Evolutionary conservation across 768 basidiomycete genomes (phyloP).

Genomic region (Xerocomellus intermedius): DNA sequence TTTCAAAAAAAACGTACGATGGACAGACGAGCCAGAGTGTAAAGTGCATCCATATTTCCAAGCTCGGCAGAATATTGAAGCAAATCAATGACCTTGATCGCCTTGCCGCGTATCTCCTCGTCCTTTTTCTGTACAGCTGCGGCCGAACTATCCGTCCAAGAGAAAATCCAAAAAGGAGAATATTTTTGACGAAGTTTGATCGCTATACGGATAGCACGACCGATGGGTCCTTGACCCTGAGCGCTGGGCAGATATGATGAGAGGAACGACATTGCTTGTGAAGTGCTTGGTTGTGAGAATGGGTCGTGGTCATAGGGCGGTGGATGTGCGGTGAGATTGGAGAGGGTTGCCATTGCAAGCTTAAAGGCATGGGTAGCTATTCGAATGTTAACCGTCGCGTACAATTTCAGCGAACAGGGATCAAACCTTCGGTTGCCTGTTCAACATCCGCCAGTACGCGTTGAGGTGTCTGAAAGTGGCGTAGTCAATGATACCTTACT

Average conservation of each 20-base stretch:
- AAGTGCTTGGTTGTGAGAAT: constrained; percentile 34
- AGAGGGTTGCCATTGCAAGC: constrained; percentile 67
- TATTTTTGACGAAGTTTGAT: constrained; percentile 62
- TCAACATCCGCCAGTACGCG: constrained; percentile 32
- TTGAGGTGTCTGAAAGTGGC: constrained; percentile 12
- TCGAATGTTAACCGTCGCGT: constrained; percentile 1
- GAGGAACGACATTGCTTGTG: constrained; percentile 49
- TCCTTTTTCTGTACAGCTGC: constrained; percentile 51
- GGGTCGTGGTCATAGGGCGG: constrained; percentile 57
- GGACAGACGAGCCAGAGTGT: constrained; percentile 62
- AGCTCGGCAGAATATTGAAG: constrained; percentile 79
- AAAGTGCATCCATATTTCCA: constrained; percentile 73
- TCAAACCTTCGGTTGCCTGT: constrained; percentile 52
- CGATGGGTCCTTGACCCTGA: constrained; percentile 77
- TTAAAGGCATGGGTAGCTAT: constrained; percentile 73
- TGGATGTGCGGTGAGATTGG: constrained; percentile 60
- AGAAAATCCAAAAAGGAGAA: constrained; percentile 47
- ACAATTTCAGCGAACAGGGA: neutral
- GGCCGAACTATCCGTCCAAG: constrained; percentile 40
- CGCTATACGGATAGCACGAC: constrained; percentile 64
- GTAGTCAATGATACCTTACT: neutral
- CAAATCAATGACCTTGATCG: constrained; percentile 79
- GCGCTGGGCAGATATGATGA: constrained; percentile 66
- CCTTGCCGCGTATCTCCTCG: constrained; percentile 67
- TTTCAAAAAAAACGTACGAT: constrained; percentile 46